phyloP scores from a whole-genome alignment of 2,329 filamentous ascomycete species.

The Botrytis deweyae region DNA sequence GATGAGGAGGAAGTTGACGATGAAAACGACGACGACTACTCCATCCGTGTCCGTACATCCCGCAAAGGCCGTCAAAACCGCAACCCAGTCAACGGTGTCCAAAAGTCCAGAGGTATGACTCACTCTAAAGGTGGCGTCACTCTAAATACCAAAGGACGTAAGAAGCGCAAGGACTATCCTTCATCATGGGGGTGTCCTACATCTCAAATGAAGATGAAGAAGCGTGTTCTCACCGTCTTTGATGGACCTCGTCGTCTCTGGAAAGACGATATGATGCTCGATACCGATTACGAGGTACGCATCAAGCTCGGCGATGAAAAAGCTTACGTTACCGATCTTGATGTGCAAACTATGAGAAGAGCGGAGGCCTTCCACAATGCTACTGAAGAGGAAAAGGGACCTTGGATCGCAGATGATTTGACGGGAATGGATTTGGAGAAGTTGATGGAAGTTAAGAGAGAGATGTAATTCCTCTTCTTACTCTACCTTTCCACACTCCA shows the following conservation, averaged over 20 bases:
- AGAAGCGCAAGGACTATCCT: slow-evolving; percentile 91
- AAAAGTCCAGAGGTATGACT: slow-evolving; percentile 71
- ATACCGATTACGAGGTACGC: slow-evolving; percentile 90
- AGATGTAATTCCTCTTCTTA: slow-evolving; percentile 26
- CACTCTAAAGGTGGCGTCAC: slow-evolving; percentile 73
- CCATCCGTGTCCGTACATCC: slow-evolving; percentile 49
- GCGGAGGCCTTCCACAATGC: slow-evolving; percentile 81
- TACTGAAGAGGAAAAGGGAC: slow-evolving; percentile 82
- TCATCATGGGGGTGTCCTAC: slow-evolving; percentile 89
- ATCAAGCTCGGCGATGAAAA: slow-evolving; percentile 66
- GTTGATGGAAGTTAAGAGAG: slow-evolving; percentile 51
- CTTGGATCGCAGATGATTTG: slow-evolving; percentile 75
- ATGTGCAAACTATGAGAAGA: slow-evolving; percentile 83
- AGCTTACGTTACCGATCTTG: slow-evolving; percentile 83
- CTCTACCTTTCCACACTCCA: slow-evolving; percentile 5
- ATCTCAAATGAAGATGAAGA: slow-evolving; percentile 97
- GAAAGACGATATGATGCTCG: slow-evolving; percentile 99
- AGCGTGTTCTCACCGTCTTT: slow-evolving; percentile 90
- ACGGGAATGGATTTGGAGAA: slow-evolving; percentile 59
- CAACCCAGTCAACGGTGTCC: slow-evolving; percentile 50
- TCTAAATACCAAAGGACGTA: slow-evolving; percentile 64
- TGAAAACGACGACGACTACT: slow-evolving; percentile 57
- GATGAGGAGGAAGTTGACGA: slow-evolving; percentile 59
- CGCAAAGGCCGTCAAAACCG: slow-evolving; percentile 38
- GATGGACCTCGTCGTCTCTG: slow-evolving; percentile 83